Base-by-base conservation (phyloP, 1,139 yeast genomes). In the Geotrichum restrictum region DNA sequence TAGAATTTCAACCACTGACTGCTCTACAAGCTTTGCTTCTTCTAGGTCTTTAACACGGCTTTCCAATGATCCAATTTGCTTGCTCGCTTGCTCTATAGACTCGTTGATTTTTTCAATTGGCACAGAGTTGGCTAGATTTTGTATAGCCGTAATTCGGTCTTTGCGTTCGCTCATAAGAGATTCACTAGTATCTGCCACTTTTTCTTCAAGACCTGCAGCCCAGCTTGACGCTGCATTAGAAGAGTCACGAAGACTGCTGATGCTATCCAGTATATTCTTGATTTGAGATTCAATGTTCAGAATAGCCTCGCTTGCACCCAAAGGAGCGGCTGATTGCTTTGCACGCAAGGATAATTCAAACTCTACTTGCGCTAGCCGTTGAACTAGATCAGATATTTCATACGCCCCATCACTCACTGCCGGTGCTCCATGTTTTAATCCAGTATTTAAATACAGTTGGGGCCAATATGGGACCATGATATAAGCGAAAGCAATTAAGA, bases 11-110 rank as follows among this genome's bases (percentile, higher is more conserved):
- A 48, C 18, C 4, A 51, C 51, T 5, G 34, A 16, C 4, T 41
- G 37, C 27, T 54, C 54, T 2, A 49, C 33, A 3, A 18, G 11
- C 41, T 51, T 37, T n/a, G 51, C 45, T 14, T 39, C 45, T 36
- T 54, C 54, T 8, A 54, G 41, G 16, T 21, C 13, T 18, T 18
- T 18, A 2, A 53, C 48, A 2, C 54, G 48, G 3, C 45, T 40
- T 13, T 49, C 45, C 16, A 52, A 45, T 2, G 19, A 29, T 11
- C 49, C 53, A 14, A 52, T 45, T 39, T 52, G 36, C 21, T 33
- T 32, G 22, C 42, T 43, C 5, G 49, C 52, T 2, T 48, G 18
- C 6, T 45, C 39, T 13, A 49, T 40, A 1, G 43, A 36, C 19
- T 46, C 41, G 10, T 10, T 37, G 10, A 51, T 14, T 21, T 41